A percentile compares a stretch with the other conserved stretches of the same genome.
Conservation (phyloP, 2,329 filamentous ascomycete species). For the Diaporthe nobilis region DNA sequence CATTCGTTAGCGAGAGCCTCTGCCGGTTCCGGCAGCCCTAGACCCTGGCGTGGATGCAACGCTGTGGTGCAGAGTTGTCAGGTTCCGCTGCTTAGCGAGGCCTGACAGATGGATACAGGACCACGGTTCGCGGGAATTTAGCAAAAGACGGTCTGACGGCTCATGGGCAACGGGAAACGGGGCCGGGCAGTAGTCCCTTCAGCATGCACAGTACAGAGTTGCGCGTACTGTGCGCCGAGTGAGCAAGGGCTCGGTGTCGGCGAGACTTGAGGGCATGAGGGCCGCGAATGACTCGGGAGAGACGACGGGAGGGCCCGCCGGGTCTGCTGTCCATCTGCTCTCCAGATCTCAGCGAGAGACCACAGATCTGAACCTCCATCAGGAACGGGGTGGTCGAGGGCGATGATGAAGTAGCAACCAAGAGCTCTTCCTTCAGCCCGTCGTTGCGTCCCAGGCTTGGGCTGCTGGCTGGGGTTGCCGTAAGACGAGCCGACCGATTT, state of each 20-base stretch:
- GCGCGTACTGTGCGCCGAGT: conserved; percentile 21
- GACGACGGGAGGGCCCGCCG: conserved; percentile 29
- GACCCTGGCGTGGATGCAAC: conserved; percentile 32
- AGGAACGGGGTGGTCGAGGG: conserved; percentile 18
- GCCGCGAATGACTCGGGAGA: conserved; percentile 36
- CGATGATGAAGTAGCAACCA: background rate
- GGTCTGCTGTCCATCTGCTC: conserved; percentile 34
- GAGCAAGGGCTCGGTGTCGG: conserved; percentile 20
- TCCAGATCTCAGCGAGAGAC: conserved; percentile 35
- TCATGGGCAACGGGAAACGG: conserved; percentile 40
- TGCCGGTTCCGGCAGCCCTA: conserved; percentile 34
- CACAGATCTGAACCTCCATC: conserved; percentile 28
- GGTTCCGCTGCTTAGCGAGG: conserved; percentile 33
- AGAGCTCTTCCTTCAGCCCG: background rate
- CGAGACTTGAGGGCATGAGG: conserved; percentile 27
- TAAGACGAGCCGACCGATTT: conserved; percentile 29
- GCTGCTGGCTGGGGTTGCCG: conserved; percentile 18
- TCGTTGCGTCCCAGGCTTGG: conserved; percentile 12
- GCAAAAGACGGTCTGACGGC: conserved; percentile 43
- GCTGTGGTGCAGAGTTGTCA: conserved; percentile 33
- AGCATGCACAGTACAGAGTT: conserved; percentile 11
- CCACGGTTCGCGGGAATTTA: conserved; percentile 34
- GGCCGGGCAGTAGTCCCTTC: conserved; percentile 19
- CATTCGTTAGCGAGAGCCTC: conserved; percentile 23
- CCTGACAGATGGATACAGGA: conserved; percentile 36